Evolutionary conservation across 2,329 filamentous ascomycete species (phyloP).

Genomic region (Arthrinium puccinioides): DNA sequence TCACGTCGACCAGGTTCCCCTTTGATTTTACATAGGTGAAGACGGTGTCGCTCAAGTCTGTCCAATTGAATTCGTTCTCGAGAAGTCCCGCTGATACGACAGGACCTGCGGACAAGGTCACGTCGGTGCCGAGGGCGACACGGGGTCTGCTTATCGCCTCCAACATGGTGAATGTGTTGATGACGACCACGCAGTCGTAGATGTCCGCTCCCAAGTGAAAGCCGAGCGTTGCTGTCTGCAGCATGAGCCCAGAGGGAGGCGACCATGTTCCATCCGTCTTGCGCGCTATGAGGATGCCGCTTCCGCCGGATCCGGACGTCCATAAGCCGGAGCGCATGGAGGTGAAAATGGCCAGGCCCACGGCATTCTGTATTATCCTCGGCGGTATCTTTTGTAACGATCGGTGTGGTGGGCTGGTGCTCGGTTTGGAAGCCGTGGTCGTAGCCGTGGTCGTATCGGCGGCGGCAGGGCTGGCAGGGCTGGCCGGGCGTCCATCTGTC

Average conservation of each 20-base stretch:
- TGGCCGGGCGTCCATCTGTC: slow-evolving; percentile 28
- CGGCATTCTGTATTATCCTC: slow-evolving; percentile 79
- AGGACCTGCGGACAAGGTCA: slow-evolving; percentile 70
- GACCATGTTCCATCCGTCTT: slow-evolving; percentile 86
- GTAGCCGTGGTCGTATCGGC: no score
- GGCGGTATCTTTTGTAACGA: slow-evolving; percentile 76
- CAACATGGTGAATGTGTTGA: slow-evolving; percentile 78
- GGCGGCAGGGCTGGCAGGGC: no score
- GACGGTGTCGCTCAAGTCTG: slow-evolving; percentile 46
- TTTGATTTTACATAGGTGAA: slow-evolving; percentile 52
- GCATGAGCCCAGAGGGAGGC: slow-evolving; percentile 80
- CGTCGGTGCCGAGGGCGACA: slow-evolving; percentile 74
- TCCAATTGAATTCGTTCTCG: slow-evolving; percentile 44
- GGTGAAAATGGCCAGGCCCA: slow-evolving; percentile 88
- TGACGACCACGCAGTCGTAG: slow-evolving; percentile 90
- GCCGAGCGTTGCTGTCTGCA: slow-evolving; percentile 82
- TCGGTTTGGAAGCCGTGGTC: slow-evolving; percentile 13
- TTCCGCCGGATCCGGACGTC: slow-evolving; percentile 85
- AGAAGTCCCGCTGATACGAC: slow-evolving; percentile 49
- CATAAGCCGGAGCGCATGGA: slow-evolving; percentile 92
- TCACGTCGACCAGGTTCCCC: slow-evolving; percentile 47
- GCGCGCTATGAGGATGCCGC: slow-evolving; percentile 76
- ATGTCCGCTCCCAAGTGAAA: slow-evolving; percentile 91
- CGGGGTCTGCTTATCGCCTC: slow-evolving; percentile 76
- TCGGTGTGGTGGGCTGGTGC: slow-evolving; percentile 42